A percentile compares a stretch with the other conserved stretches of the same genome.
Evolutionary conservation across 208 protist species (phyloP).

Genomic region (Crithidia expoeki): DNA sequence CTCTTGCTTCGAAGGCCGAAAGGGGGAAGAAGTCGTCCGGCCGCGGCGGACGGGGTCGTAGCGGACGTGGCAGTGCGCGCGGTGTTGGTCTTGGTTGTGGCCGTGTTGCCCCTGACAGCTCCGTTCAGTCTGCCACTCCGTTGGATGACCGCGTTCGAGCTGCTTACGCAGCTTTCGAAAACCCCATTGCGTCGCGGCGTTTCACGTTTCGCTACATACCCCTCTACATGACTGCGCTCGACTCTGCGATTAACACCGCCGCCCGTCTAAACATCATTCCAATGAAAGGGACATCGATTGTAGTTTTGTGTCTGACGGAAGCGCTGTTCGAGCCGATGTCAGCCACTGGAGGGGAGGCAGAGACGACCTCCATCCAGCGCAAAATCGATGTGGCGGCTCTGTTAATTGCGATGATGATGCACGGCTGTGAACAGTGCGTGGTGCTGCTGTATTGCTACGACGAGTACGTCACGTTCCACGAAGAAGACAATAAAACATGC

Average conservation of each 20-base stretch:
- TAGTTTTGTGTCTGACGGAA: constrained; percentile 71
- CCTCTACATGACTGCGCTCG: constrained; percentile 54
- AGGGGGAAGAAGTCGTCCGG: neutral
- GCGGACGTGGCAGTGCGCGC: constrained; percentile 20
- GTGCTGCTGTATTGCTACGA: constrained; percentile 58
- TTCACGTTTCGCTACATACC: constrained; percentile 7
- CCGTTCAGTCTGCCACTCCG: constrained; percentile 39
- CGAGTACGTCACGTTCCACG: constrained; percentile 28
- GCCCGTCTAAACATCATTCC: constrained; percentile 89
- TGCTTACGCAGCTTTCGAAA: constrained; percentile 20
- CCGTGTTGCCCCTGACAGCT: constrained; percentile 72
- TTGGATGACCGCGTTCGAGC: neutral
- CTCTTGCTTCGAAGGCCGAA: neutral
- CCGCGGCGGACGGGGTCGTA: neutral
- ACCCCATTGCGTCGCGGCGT: constrained; percentile 11
- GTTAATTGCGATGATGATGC: constrained; percentile 88
- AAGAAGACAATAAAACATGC: constrained; percentile 8
- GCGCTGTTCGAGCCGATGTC: constrained; percentile 36
- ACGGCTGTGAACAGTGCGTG: constrained; percentile 85
- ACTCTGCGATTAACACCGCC: constrained; percentile 77
- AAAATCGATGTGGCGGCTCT: constrained; percentile 77
- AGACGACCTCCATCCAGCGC: constrained; percentile 50
- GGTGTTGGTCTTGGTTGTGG: constrained; percentile 46
- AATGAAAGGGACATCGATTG: constrained; percentile 84
- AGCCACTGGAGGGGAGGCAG: constrained; percentile 14